Evolutionary conservation across 495 filamentous ascomycete species (phyloP), one percentile per base, ranked within the genome.

Genomic region (Penicillium psychrofluorescens): DNA sequence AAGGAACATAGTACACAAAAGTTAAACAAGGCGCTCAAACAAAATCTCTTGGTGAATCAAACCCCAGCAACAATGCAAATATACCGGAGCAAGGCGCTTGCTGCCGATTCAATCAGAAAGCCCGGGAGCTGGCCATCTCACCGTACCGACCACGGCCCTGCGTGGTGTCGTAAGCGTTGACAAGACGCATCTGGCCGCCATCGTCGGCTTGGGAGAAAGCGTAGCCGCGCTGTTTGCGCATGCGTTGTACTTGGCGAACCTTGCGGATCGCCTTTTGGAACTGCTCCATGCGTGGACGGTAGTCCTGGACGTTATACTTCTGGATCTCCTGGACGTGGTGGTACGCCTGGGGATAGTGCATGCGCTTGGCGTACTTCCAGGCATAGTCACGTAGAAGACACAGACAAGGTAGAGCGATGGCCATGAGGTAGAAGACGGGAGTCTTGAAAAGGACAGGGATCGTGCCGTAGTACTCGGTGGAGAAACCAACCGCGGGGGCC

Each of bases 181-280:
- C 74, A 43, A 97, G 83, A 43, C 94, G 74, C 56, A 91, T 95
- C 50, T 74, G 68, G 8, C 61, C 70, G 46, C 84, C 87, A 63
- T 99, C 92, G 55, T 99, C 92, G 39, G 90, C 91, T 66, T 95
- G 90, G 49, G 89, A 95, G 71, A 99, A 99, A 34, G 92, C 92
- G 59, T 97, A 99, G 15, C 92, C 92, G 53, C 92, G 84, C 71
- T 99, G 92, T 62, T 97, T 99, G 61, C 92, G 90, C 92, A 97
- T 99, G 47, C 92, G 84, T 69, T 97, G 94, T 35, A 97, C 94
- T 69, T 99, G 92, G 35, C 92, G 83, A 38, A 97, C 92, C 67
- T 99, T 99, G 51, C 92, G 83, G 58, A 99, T 96, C 22, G 92
- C 92, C 66, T 99, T 99, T 67, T 99, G 92, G 79, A 99, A 99